Conservation (phyloP, 2,329 filamentous ascomycete species). For the Trichoderma cornu-damae region DNA sequence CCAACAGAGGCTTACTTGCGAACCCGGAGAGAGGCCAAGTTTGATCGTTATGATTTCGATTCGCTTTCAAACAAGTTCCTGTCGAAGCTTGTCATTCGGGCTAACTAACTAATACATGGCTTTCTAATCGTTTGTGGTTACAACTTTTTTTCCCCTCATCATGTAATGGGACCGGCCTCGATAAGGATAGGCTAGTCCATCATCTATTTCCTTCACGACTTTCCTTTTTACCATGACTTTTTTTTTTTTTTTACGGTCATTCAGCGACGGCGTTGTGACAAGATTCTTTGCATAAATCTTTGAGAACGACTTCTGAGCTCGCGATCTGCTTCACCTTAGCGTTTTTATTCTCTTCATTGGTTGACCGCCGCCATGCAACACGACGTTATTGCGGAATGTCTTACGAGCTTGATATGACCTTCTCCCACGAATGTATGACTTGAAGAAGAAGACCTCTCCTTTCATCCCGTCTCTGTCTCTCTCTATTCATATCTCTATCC, state of each 20-base stretch:
- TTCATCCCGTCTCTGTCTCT: conserved; percentile 20
- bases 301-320: conserved; percentile 27
- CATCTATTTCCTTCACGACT: conserved; percentile 23
- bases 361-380: conserved; percentile 33
- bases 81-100: conserved; percentile 91
- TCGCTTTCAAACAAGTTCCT: conserved; percentile 95
- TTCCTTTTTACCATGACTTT: conserved; percentile 31
- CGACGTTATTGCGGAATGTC: conserved; percentile 33
- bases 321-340: conserved; percentile 23
- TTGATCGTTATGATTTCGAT: conserved; percentile 90
- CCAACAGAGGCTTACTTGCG: conserved; percentile 78
- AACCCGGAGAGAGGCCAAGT: conserved; percentile 71
- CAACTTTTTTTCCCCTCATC: not conserved
- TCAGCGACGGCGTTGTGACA: conserved; percentile 43
- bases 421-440: conserved; percentile 40
- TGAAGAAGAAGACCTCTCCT: conserved; percentile 31
- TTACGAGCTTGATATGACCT: conserved; percentile 37
- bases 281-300: conserved; percentile 32
- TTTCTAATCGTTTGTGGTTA: not conserved
- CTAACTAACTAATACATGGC: conserved; percentile 58
- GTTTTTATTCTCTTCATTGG: conserved; percentile 27
- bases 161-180: conserved; percentile 18
- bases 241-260: conserved; percentile 37
- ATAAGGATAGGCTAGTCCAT: conserved; percentile 8
- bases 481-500: conserved; percentile 22